These are phyloP conservation scores for Cenchrus fungigraminus DNA, from an alignment of 176 grass and related monocot genomes.

Conservation along the genomic window DNA sequence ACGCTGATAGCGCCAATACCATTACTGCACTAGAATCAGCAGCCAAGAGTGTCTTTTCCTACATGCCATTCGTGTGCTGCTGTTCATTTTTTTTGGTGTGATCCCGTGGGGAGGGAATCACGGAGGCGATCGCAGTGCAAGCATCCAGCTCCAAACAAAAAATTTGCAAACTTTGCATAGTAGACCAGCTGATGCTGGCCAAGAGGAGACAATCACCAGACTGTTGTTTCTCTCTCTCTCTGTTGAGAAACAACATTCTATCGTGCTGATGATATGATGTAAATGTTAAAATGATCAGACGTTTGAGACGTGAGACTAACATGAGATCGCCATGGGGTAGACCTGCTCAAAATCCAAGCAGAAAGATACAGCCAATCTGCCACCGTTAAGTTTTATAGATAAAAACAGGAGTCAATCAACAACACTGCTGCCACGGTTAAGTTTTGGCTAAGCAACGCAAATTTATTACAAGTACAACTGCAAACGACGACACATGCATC, in stretches of 20 bases:
- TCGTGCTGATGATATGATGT: too few relatives aligned
- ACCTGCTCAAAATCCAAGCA: too few relatives aligned
- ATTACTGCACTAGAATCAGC: background rate
- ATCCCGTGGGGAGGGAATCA: constrained; percentile 34
- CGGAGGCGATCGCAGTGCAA: background rate
- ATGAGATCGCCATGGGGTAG: too few relatives aligned
- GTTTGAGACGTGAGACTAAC: too few relatives aligned
- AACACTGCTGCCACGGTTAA: too few relatives aligned
- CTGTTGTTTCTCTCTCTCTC: background rate
- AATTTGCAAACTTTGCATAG: background rate
- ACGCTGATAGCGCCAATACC: background rate
- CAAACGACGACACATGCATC: too few relatives aligned
- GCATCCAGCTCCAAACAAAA: background rate
- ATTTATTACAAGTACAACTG: too few relatives aligned
- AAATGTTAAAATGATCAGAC: too few relatives aligned
- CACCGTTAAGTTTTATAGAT: too few relatives aligned
- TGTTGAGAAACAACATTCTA: background rate
- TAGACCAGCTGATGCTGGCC: constrained; percentile 14
- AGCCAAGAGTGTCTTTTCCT: background rate
- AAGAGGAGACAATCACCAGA: background rate
- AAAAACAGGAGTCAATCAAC: too few relatives aligned
- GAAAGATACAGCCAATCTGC: too few relatives aligned
- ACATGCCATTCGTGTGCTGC: background rate
- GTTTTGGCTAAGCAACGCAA: too few relatives aligned
- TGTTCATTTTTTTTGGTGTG: background rate